Percentiles rank a stretch among this genome's conserved stretches.
These are phyloP conservation scores for Lasiosphaeria miniovina DNA, from an alignment of 495 filamentous ascomycete species.

Conservation along the genomic window DNA sequence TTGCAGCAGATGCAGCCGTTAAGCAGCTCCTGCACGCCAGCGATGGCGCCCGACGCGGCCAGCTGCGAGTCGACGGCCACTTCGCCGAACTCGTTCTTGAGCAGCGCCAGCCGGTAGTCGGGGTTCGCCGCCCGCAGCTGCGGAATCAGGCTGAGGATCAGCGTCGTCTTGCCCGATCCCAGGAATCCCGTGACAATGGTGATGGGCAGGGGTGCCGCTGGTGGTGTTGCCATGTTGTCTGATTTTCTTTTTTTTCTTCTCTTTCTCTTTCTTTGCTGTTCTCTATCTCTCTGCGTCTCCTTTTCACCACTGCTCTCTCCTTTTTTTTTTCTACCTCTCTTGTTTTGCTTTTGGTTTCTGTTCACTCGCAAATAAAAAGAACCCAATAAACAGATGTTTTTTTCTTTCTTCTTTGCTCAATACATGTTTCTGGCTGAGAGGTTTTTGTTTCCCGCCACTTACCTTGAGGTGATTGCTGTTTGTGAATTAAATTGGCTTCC, in stretches of 20 bases:
- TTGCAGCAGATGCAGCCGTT: conserved; percentile 99
- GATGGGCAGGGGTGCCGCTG: conserved; percentile 63
- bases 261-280: background rate
- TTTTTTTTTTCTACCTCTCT: background rate
- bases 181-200: conserved; percentile 95
- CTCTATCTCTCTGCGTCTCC: background rate
- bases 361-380: too few relatives aligned
- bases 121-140: conserved; percentile 67
- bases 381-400: background rate
- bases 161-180: conserved; percentile 89
- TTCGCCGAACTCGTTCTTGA: conserved; percentile 98
- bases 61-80: conserved; percentile 89
- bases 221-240: background rate
- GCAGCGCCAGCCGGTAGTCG: conserved; percentile 79
- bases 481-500: background rate
- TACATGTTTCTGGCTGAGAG: background rate
- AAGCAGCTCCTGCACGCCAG: conserved; percentile 86
- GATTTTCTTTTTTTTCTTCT: background rate
- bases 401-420: background rate
- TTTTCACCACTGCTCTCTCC: background rate
- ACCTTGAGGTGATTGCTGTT: background rate
- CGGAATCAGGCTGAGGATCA: conserved; percentile 84
- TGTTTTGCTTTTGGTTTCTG: too few relatives aligned
- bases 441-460: too few relatives aligned
- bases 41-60: conserved; percentile 72